phyloP scores from a whole-genome alignment of 1,284 basidiomycete species.

The Ceratobasidium sp. region DNA sequence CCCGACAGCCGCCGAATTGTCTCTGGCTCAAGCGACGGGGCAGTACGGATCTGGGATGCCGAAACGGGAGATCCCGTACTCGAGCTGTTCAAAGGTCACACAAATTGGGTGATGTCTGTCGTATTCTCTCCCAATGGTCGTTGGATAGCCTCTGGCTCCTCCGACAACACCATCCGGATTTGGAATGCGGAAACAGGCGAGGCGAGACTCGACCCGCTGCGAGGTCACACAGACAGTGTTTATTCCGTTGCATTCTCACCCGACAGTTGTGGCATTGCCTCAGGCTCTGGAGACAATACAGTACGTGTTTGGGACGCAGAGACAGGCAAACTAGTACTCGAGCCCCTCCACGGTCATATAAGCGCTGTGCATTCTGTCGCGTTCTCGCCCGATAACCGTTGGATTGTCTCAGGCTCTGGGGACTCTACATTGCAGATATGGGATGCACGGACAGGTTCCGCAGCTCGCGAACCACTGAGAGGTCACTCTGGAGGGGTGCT shows the following conservation, averaged over 20 bases:
- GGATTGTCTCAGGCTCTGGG: slow-evolving; percentile 18
- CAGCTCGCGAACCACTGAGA: background rate
- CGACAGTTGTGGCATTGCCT: slow-evolving; percentile 15
- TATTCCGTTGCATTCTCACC: slow-evolving; percentile 6
- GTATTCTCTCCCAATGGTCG: slow-evolving; percentile 40
- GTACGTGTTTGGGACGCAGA: slow-evolving; percentile 29
- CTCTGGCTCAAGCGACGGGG: slow-evolving; percentile 4
- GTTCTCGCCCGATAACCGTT: slow-evolving; percentile 30
- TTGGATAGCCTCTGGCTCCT: slow-evolving; percentile 35
- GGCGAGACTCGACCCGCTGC: background rate
- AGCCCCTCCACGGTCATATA: slow-evolving; percentile 12
- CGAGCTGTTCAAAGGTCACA: background rate
- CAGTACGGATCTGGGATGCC: slow-evolving; percentile 25
- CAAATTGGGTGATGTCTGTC: background rate
- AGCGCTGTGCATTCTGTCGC: background rate
- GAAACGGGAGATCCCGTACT: background rate
- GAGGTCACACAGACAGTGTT: slow-evolving; percentile 12
- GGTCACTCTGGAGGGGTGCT: background rate
- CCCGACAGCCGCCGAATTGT: slow-evolving; percentile 24
- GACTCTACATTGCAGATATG: slow-evolving; percentile 32
- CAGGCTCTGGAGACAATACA: slow-evolving; percentile 10
- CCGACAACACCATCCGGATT: slow-evolving; percentile 32
- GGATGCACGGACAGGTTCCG: slow-evolving; percentile 12
- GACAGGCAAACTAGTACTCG: background rate
- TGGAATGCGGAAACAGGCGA: slow-evolving; percentile 32